Base-by-base conservation (phyloP, 768 basidiomycete genomes). In the Ramaria sp. region DNA sequence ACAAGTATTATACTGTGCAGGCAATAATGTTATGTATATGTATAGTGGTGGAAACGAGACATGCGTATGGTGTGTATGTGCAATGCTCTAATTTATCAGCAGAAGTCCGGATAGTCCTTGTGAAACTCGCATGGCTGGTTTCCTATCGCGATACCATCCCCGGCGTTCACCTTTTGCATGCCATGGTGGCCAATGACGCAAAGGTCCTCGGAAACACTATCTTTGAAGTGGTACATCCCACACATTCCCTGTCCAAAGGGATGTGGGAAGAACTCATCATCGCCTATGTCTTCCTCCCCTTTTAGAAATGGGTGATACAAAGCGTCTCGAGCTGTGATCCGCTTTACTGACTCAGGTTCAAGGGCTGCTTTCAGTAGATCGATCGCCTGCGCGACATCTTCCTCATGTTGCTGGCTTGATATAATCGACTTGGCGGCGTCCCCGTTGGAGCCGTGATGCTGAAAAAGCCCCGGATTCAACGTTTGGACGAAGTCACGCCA, bases 271-370 rank as follows among this genome's bases (percentile, higher is more conserved):
- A 77, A 78, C 57, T 78, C 81, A 57, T 88, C 85, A 20, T 62
- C 60, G 11, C 63, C 62, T 30, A 62, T 85, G 33, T 75, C 77
- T 3, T 62, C 63, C 31, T 71, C 74, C 19, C 72, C 75, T 31
- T 51, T 45, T 10, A 97, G 74, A 70, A 96, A 97, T 0, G 80
- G 77, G 64, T 97, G 93, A 58, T 78, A 78, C 47, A 98, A 75
- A 17, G 86, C 90, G 7, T 79, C 73, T 17, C 77, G 75, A 3
- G 94, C 90, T 3, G 89, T 91, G 55, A 84, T 78, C 20, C 94
- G 80, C 53, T 79, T 81, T 20, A 82, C 84, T 7, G 84, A 82
- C 65, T 93, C 90, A 1, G 88, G 82, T 41, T 87, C 76, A 65
- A 99, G 75, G 19, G 91, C 70, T 52, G 74, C 70, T 58, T 84